Conservation (phyloP, 768 basidiomycete species). For the Amanita fuliginea region DNA sequence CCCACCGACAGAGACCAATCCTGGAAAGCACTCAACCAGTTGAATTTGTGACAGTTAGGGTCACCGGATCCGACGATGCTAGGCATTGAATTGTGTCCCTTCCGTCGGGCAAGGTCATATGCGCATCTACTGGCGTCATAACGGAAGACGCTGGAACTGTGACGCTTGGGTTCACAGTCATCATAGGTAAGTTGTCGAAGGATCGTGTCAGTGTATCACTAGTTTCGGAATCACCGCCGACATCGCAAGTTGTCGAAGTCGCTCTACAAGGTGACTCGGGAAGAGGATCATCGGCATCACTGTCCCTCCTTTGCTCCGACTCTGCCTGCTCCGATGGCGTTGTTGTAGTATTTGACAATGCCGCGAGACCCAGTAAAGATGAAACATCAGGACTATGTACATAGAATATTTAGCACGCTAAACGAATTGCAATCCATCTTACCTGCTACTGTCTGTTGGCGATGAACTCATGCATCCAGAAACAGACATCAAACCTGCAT, state of each 20-base stretch:
- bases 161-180: background rate
- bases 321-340: constrained; percentile 20
- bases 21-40: background rate
- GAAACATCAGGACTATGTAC: constrained; percentile 20
- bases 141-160: background rate
- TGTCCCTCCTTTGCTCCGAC: background rate
- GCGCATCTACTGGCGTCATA: background rate
- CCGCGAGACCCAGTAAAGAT: constrained; percentile 23
- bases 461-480: background rate
- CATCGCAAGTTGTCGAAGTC: constrained; percentile 10
- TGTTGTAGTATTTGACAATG: constrained; percentile 18
- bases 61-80: background rate
- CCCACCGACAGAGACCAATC: background rate
- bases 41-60: background rate
- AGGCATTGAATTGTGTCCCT: background rate
- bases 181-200: background rate
- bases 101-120: background rate
- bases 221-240: constrained; percentile 4
- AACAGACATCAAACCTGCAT: background rate
- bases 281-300: constrained; percentile 13
- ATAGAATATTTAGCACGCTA: constrained; percentile 9
- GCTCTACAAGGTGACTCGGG: constrained; percentile 17
- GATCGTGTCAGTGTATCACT: constrained; percentile 1
- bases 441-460: constrained; percentile 10
- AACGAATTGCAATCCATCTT: constrained; percentile 8